Conservation (phyloP, 2,329 filamentous ascomycete genomes). For the Trichoderma endophyticum region DNA sequence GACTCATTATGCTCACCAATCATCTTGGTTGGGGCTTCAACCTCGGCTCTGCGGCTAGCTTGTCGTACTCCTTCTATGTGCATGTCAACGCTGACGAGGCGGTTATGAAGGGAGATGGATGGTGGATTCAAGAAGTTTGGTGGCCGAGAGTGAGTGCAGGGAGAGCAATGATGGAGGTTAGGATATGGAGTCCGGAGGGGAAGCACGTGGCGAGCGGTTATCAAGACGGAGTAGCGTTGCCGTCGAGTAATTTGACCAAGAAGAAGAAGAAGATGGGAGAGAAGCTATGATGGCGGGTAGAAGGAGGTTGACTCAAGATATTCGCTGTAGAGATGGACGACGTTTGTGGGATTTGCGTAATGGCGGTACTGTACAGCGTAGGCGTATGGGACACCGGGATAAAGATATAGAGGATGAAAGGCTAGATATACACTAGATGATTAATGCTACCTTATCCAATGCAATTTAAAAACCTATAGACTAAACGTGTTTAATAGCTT, state of each 20-base stretch:
- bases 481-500: background rate
- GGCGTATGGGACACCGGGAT: background rate
- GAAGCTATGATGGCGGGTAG: conserved; percentile 26
- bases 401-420: background rate
- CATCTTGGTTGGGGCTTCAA: conserved; percentile 46
- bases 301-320: background rate
- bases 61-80: conserved; percentile 52
- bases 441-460: background rate
- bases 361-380: background rate
- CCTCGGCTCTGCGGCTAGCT: conserved; percentile 41
- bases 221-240: conserved; percentile 48
- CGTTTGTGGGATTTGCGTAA: background rate
- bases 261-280: conserved; percentile 21
- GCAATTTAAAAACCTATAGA: too few species aligned
- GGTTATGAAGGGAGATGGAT: conserved; percentile 45
- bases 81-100: conserved; percentile 49
- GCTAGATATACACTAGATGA: background rate
- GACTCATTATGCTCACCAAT: conserved; percentile 50
- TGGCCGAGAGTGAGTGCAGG: conserved; percentile 49
- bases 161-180: conserved; percentile 46
- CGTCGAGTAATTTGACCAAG: conserved; percentile 21
- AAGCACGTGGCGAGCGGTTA: conserved; percentile 54
- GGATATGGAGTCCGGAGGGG: conserved; percentile 53
- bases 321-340: background rate
- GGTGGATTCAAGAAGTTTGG: conserved; percentile 54